Base-by-base conservation (phyloP, 345 rosid species). In the Eucalyptus curtisii region DNA sequence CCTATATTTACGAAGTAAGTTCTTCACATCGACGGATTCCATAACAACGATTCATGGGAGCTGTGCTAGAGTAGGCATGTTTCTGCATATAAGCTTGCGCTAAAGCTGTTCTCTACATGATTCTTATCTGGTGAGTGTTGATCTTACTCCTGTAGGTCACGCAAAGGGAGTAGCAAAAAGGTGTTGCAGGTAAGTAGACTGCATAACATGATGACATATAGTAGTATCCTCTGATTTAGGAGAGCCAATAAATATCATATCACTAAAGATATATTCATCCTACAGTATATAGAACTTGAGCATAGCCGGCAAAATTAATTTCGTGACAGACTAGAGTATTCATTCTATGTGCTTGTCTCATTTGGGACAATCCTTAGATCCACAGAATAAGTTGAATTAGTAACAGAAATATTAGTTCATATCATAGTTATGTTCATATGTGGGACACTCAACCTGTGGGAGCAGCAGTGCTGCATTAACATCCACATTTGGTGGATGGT, bases 1-100 rank as follows among this genome's bases (percentile, higher is more conserved):
- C 98, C 9, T 97, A 91, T 91, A 91, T 96, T 91, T 97, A 97
- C 96, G 92, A 45, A 96, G 99, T 97, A 11, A 76, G 84, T 40
- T 13, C 45, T 76, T 76, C 30, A 3, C 27, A 76, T 76, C 6
- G 47, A 76, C 2, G 4, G 30, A 76, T 76, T 22, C 47, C 2
- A 20, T 40, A 40, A 40, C 6, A 8, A 76, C 0, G 45, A 76
- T 76, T 11, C 16, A 40, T 76, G 84, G 47, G 15, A 76, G 47
- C 84, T 5, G 80, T 68, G 44, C 44, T 40, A 76, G 47, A 76
- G 42, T 76, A 40, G 84, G 9, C 84, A 40, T 40, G 84, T 37
- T 76, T 76, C 84, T 20, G 84, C 76, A n/a, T 64, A 64, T 64
- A n/a, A n/a, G 20, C 76, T 64, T n/a, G 76, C 2, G 40, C 76